Percentiles rank a stretch among this genome's conserved stretches.
Evolutionary conservation across 148 eudicot species (phyloP).

Genomic region (Polygonum maritimum): DNA sequence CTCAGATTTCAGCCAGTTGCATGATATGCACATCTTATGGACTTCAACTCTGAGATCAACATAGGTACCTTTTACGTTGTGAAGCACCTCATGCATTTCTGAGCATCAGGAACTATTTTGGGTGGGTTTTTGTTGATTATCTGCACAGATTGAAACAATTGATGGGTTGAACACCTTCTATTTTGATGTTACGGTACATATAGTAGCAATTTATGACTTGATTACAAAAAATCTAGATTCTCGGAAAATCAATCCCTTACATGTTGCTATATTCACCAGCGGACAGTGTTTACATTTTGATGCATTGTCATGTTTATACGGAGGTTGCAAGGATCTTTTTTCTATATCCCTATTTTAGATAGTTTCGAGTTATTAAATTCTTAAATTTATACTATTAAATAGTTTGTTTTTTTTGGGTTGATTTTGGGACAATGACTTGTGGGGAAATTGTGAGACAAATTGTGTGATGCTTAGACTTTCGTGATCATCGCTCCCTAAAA

Average conservation of each 20-base stretch:
- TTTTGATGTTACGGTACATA: not conserved
- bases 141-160: not conserved
- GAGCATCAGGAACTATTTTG: not conserved
- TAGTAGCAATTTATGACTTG: not conserved
- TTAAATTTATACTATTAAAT: too few relatives aligned
- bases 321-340: too few relatives aligned
- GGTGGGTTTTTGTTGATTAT: not conserved
- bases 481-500: not conserved
- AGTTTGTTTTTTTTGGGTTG: too few relatives aligned
- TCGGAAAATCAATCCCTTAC: not conserved
- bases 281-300: not conserved
- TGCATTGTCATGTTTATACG: too few relatives aligned
- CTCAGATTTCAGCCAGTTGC: conserved; percentile 49
- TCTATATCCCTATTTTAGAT: too few relatives aligned
- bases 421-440: too few relatives aligned
- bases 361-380: too few relatives aligned
- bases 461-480: not conserved
- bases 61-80: not conserved
- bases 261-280: not conserved
- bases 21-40: conserved; percentile 60
- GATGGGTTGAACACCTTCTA: not conserved
- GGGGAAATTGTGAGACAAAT: not conserved
- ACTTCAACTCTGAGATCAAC: conserved; percentile 8
- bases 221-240: not conserved
- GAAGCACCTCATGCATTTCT: not conserved